These are phyloP conservation scores for Psilocybe cubensis DNA, from an alignment of 768 basidiomycete genomes.

Conservation along the genomic window DNA sequence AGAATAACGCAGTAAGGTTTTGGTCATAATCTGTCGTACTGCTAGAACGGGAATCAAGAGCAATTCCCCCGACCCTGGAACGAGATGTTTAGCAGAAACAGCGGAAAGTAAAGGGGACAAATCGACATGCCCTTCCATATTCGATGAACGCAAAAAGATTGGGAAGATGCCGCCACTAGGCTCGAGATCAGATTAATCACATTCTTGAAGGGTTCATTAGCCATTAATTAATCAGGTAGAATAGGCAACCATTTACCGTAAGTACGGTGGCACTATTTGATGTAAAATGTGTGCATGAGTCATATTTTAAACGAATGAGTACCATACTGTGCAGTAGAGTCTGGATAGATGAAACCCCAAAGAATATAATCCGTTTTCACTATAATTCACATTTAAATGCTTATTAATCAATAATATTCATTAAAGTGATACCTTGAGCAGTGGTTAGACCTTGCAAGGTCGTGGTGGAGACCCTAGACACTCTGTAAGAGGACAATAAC, in stretches of 20 bases:
- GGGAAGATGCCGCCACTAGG: not conserved
- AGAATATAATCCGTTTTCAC: slow-evolving; percentile 5
- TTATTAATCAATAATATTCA: not conserved
- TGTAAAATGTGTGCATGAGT: not conserved
- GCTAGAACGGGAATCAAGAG: not conserved
- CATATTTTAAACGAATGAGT: not conserved
- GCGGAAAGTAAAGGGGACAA: not conserved
- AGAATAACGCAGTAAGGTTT: not conserved
- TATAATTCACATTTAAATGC: not conserved
- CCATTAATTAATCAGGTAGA: not conserved
- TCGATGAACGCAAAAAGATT: slow-evolving; percentile 1
- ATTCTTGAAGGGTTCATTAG: not conserved
- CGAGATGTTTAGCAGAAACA: not conserved
- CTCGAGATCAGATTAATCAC: not conserved
- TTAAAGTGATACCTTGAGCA: not conserved
- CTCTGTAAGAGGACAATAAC: not conserved
- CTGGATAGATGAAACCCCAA: slow-evolving; percentile 4
- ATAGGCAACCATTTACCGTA: not conserved
- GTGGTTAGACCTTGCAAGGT: slow-evolving; percentile 7
- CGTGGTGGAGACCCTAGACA: not conserved
- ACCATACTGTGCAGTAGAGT: not conserved
- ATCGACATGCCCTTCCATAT: slow-evolving; percentile 5
- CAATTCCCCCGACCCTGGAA: not conserved
- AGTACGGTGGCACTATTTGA: not conserved
- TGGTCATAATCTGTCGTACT: not conserved